Conservation (phyloP, 805 yeast genomes). For the Candida odintsovae region DNA sequence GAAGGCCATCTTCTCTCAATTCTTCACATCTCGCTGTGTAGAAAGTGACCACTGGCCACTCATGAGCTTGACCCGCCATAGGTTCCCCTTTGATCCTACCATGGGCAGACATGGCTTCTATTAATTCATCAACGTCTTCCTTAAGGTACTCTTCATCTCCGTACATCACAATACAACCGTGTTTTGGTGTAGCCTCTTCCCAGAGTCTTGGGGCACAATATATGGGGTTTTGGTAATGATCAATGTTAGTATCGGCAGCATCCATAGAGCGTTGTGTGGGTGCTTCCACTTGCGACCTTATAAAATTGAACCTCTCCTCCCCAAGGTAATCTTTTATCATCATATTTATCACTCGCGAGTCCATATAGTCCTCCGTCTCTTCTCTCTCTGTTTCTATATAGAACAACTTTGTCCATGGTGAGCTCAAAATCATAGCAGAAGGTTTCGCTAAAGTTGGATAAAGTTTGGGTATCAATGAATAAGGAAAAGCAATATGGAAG, state of each 20-base stretch:
- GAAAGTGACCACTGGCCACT: constrained; percentile 42
- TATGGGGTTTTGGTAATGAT: constrained; percentile 26
- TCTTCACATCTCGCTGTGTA: constrained; percentile 36
- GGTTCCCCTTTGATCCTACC: constrained; percentile 30
- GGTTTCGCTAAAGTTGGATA: constrained; percentile 18
- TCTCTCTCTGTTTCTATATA: neutral
- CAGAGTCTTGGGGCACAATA: constrained; percentile 30
- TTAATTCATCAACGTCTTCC: constrained; percentile 32
- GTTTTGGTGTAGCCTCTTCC: constrained; percentile 34
- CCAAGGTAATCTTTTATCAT: neutral
- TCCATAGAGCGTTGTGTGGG: neutral
- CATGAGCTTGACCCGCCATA: constrained; percentile 33
- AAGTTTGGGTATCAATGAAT: constrained; percentile 5
- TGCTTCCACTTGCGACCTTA: neutral
- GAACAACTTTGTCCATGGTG: constrained; percentile 25
- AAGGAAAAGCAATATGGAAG: constrained; percentile 32
- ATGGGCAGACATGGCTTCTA: constrained; percentile 18
- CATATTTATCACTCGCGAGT: neutral
- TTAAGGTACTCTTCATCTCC: constrained; percentile 38
- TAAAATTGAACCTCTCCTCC: neutral
- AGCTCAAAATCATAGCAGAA: constrained; percentile 26
- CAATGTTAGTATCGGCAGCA: neutral
- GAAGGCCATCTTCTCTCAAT: constrained; percentile 38
- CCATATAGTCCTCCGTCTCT: constrained; percentile 6
- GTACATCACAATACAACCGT: constrained; percentile 36